A percentile compares a stretch with the other conserved stretches of the same genome.
phyloP scores from a whole-genome alignment of 257 asterid genomes.

The Solanum sitiens region DNA sequence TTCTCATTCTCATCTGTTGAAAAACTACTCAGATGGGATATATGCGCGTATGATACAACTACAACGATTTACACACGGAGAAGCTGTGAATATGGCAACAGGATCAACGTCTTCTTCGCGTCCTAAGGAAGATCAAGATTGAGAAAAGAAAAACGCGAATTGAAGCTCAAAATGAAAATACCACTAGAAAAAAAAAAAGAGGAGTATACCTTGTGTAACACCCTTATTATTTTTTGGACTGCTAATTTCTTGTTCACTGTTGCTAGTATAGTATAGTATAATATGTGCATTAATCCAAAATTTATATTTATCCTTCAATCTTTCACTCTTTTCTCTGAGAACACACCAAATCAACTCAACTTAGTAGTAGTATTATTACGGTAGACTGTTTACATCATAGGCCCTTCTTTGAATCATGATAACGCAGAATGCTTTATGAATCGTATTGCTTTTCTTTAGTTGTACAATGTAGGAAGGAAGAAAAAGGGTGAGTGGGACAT shows the following conservation, averaged over 20 bases:
- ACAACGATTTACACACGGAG: slow-evolving; percentile 62
- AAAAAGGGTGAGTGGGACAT: no score
- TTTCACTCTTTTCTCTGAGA: neutral
- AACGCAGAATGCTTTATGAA: neutral
- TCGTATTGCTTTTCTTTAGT: neutral
- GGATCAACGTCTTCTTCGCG: slow-evolving; percentile 42
- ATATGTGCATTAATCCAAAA: slow-evolving; percentile 19
- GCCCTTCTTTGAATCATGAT: neutral
- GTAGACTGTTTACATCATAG: neutral
- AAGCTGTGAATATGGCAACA: slow-evolving; percentile 40
- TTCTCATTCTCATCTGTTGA: slow-evolving; percentile 72
- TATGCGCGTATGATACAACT: slow-evolving; percentile 80
- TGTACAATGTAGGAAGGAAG: neutral
- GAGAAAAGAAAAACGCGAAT: neutral
- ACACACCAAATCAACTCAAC: neutral
- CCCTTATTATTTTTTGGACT: slow-evolving; percentile 17
- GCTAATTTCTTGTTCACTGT: slow-evolving; percentile 27
- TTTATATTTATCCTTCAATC: neutral
- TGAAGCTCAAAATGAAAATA: neutral
- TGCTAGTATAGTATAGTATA: slow-evolving; percentile 30
- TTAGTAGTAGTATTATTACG: neutral
- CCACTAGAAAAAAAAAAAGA: neutral
- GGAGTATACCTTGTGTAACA: slow-evolving; percentile 4
- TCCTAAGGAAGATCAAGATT: slow-evolving; percentile 22
- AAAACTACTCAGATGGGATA: slow-evolving; percentile 52